Evolutionary conservation across 1,139 yeast genomes (phyloP).

Genomic region (Petasospora fabianii): DNA sequence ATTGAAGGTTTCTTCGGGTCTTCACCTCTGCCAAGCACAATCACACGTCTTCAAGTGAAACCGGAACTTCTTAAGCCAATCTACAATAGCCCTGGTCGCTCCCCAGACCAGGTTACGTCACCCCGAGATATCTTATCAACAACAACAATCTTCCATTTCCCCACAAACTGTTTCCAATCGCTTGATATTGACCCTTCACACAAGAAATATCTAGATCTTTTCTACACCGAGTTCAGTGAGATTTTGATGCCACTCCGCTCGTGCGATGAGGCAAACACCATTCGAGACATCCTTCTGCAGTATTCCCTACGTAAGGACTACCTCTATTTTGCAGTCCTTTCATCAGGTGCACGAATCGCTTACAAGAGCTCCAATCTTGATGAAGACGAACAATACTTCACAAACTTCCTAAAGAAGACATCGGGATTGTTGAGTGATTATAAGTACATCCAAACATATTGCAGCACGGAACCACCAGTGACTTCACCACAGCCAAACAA

Average conservation of each 20-base stretch:
- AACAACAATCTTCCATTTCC: conserved; percentile 18
- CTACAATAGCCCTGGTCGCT: background rate
- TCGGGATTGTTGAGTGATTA: conserved; percentile 30
- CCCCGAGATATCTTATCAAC: conserved; percentile 8
- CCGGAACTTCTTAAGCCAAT: conserved; percentile 5
- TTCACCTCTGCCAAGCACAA: conserved; percentile 10
- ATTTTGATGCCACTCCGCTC: conserved; percentile 60
- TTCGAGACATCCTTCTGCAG: conserved; percentile 57
- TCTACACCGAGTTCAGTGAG: conserved; percentile 55
- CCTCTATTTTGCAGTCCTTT: conserved; percentile 60
- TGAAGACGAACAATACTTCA: conserved; percentile 60
- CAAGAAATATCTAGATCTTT: conserved; percentile 48
- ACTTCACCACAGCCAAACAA: conserved; percentile 27
- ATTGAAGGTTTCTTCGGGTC: conserved; percentile 10
- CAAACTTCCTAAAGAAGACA: conserved; percentile 57
- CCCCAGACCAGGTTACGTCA: background rate
- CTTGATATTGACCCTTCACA: conserved; percentile 25
- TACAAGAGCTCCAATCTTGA: conserved; percentile 40
- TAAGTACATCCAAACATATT: conserved; percentile 17
- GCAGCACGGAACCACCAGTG: conserved; percentile 32
- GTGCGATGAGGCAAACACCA: conserved; percentile 48
- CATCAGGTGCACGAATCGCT: conserved; percentile 65
- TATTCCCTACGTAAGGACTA: conserved; percentile 60
- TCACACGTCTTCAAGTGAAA: conserved; percentile 8
- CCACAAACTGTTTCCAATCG: conserved; percentile 13